These are phyloP conservation scores for Dichomitus squalens DNA, from an alignment of 1,284 basidiomycete species.

Conservation along the genomic window DNA sequence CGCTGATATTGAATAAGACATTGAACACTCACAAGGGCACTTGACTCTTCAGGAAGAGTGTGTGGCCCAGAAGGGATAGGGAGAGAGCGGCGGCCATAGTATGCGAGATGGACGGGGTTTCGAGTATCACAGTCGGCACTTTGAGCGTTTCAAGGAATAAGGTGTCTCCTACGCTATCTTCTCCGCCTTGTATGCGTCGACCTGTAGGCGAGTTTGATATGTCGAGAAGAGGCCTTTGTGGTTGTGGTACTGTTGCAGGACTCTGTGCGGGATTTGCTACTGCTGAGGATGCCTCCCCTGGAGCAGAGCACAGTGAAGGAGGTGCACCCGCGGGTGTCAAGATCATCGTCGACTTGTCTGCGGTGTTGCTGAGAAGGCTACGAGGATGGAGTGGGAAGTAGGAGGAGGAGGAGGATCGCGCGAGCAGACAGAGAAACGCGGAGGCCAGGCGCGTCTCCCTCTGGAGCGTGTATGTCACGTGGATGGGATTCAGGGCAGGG, in stretches of 20 bases:
- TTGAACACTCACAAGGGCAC: constrained; percentile 68
- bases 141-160: constrained; percentile 18
- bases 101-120: constrained; percentile 52
- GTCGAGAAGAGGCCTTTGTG: not conserved
- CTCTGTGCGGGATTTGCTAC: not conserved
- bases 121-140: constrained; percentile 49
- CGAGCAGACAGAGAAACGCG: not conserved
- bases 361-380: too few species aligned
- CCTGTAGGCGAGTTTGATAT: not conserved
- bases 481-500: constrained; percentile 14
- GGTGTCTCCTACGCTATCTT: not conserved
- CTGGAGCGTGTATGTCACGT: constrained; percentile 1
- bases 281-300: not conserved
- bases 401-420: not conserved
- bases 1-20: not conserved
- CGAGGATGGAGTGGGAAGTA: not conserved
- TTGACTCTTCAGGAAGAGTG: constrained; percentile 75
- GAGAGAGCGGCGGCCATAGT: constrained; percentile 63
- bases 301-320: not conserved
- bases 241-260: not conserved
- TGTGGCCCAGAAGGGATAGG: constrained; percentile 60
- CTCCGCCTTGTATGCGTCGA: not conserved
- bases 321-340: not conserved
- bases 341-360: not conserved
- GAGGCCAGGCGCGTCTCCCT: not conserved